phyloP scores from a whole-genome alignment of 2,329 filamentous ascomycete genomes.

The Colletotrichum somersetense region DNA sequence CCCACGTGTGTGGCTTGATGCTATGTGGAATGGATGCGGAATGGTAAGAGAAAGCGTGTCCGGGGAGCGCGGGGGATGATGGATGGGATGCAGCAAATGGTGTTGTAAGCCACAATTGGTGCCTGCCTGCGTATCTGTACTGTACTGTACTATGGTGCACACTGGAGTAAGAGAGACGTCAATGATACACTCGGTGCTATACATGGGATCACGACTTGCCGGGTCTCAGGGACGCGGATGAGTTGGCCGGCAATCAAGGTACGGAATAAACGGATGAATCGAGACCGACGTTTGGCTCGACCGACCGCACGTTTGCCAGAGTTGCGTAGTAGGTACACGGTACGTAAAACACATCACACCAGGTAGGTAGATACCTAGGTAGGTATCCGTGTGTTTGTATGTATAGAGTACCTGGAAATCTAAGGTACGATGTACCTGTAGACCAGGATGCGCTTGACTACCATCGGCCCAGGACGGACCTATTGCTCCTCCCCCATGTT shows the following conservation, averaged over 20 bases:
- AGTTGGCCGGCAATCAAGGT: background rate
- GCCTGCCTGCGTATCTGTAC: background rate
- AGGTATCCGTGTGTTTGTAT: too few relatives aligned
- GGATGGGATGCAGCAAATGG: background rate
- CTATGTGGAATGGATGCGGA: too few relatives aligned
- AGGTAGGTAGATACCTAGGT: background rate
- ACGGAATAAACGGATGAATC: background rate
- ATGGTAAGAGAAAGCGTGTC: background rate
- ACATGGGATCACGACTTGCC: background rate
- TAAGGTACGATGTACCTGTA: background rate
- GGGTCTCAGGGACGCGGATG: background rate
- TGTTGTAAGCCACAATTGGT: constrained; percentile 11
- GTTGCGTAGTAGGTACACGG: background rate
- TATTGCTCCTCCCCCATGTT: constrained; percentile 24
- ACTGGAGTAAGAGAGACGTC: constrained; percentile 9
- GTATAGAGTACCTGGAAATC: too few relatives aligned
- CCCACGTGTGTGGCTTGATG: constrained; percentile 29
- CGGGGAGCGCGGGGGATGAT: constrained; percentile 1
- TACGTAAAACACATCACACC: background rate
- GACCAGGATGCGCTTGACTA: constrained; percentile 24
- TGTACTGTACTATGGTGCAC: background rate
- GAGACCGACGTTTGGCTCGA: constrained; percentile 1
- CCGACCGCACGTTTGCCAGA: background rate
- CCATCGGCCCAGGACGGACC: constrained; percentile 25
- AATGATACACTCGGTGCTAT: background rate